Conservation (phyloP, 495 filamentous ascomycete genomes). For the Aspergillus incahuasiensis region DNA sequence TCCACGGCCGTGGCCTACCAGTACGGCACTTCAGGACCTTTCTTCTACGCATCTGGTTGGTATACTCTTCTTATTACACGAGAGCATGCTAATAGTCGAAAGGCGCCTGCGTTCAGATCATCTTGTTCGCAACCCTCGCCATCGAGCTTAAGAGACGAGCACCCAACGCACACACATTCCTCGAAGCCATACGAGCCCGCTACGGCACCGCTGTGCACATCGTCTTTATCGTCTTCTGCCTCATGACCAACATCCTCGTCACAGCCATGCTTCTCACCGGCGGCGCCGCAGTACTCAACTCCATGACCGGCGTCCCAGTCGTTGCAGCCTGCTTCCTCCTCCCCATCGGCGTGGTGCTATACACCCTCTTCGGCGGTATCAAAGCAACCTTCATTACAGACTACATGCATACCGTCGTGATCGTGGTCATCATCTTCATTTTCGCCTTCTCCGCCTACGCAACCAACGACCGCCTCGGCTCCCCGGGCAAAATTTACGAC, state of each 20-base stretch:
- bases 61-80: not conserved
- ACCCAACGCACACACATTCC: conserved; percentile 82
- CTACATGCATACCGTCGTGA: conserved; percentile 81
- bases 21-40: conserved; percentile 89
- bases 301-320: conserved; percentile 81
- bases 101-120: conserved; percentile 58
- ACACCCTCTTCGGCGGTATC: conserved; percentile 76
- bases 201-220: conserved; percentile 63
- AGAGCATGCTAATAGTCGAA: not conserved
- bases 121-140: conserved; percentile 88
- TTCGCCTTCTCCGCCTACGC: conserved; percentile 87
- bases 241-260: conserved; percentile 80
- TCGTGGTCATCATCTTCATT: conserved; percentile 84
- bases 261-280: conserved; percentile 93
- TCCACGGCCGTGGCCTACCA: conserved; percentile 84
- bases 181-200: conserved; percentile 65
- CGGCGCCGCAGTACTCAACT: conserved; percentile 79
- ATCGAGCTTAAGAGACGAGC: conserved; percentile 89
- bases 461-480: conserved; percentile 69
- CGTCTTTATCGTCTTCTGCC: conserved; percentile 75
- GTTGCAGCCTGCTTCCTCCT: conserved; percentile 88
- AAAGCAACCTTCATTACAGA: conserved; percentile 74
- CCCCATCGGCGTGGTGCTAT: conserved; percentile 77
- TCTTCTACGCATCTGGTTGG: conserved; percentile 72
- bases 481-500: conserved; percentile 77